phyloP scores from a whole-genome alignment of 305 asterid species.

The Plantago coronopus region DNA sequence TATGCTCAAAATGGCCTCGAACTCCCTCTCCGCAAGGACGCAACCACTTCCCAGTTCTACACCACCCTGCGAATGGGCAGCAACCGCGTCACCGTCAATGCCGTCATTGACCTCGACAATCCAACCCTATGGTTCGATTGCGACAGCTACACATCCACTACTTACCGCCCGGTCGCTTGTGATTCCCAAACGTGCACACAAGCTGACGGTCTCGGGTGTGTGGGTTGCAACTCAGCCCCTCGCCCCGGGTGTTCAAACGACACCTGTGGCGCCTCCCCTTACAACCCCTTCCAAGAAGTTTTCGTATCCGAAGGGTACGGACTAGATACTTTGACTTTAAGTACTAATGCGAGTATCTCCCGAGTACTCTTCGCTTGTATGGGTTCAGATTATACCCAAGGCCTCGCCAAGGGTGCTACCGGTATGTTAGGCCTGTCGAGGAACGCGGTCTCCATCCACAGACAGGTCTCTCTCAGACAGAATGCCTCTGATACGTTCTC shows the following conservation, averaged over 20 bases:
- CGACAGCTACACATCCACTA: slow-evolving; percentile 27
- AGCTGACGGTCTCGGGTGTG: slow-evolving; percentile 31
- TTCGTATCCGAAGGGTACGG: slow-evolving; percentile 25
- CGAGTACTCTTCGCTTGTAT: slow-evolving; percentile 27
- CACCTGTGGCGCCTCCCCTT: slow-evolving; percentile 31
- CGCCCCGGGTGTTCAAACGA: slow-evolving; percentile 36
- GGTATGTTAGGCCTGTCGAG: slow-evolving; percentile 36
- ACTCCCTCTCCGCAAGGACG: slow-evolving; percentile 33
- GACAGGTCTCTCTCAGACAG: slow-evolving; percentile 22
- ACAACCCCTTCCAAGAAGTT: slow-evolving; percentile 29
- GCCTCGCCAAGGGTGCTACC: slow-evolving; percentile 29
- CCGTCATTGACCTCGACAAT: slow-evolving; percentile 34
- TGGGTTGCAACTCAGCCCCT: slow-evolving; percentile 27
- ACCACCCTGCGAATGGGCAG: slow-evolving; percentile 39
- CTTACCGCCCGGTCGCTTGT: slow-evolving; percentile 37
- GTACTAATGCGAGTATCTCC: neutral
- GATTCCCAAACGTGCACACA: slow-evolving; percentile 23
- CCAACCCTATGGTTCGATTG: slow-evolving; percentile 37
- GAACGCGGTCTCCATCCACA: slow-evolving; percentile 26
- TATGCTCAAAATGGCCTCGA: slow-evolving; percentile 21
- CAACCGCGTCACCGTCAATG: slow-evolving; percentile 23
- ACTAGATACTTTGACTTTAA: slow-evolving; percentile 24
- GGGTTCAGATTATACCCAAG: slow-evolving; percentile 15
- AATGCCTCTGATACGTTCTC: slow-evolving; percentile 27
- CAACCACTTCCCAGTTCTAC: slow-evolving; percentile 33